Evolutionary conservation across 768 basidiomycete genomes (phyloP).

Genomic region (Boletus reticulatus): DNA sequence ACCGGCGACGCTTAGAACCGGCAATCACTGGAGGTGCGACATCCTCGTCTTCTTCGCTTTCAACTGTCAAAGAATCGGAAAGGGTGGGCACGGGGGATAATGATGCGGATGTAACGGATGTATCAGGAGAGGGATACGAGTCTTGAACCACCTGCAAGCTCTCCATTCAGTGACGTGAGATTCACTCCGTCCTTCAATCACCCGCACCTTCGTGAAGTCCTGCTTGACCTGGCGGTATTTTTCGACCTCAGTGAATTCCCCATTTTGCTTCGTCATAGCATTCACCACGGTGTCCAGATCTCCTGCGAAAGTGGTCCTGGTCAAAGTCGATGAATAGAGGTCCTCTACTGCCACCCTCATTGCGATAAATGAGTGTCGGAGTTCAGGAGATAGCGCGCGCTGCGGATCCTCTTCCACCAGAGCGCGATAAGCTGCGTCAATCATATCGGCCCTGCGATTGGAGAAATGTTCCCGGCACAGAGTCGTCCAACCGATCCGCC

Average conservation of each 20-base stretch:
- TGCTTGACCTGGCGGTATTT: background rate
- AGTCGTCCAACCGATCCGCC: conserved; percentile 52
- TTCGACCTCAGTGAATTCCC: background rate
- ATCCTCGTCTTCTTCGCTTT: conserved; percentile 17
- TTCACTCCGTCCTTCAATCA: background rate
- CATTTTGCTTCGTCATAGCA: conserved; percentile 20
- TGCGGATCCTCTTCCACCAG: conserved; percentile 23
- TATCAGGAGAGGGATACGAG: conserved; percentile 18
- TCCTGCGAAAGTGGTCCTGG: conserved; percentile 26
- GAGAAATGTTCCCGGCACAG: conserved; percentile 33
- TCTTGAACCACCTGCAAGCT: background rate
- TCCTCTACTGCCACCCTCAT: conserved; percentile 33
- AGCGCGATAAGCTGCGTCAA: conserved; percentile 29
- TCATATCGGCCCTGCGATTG: conserved; percentile 24
- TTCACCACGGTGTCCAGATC: conserved; percentile 31
- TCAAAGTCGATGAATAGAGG: conserved; percentile 29
- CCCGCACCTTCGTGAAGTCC: conserved; percentile 1
- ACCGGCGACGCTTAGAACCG: conserved; percentile 22
- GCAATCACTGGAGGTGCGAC: conserved; percentile 10
- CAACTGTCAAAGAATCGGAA: conserved; percentile 4
- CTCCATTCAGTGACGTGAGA: background rate
- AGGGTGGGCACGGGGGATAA: conserved; percentile 11
- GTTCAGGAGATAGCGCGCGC: conserved; percentile 5
- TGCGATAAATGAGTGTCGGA: conserved; percentile 25
- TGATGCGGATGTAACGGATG: background rate